Conservation (phyloP, 2,329 filamentous ascomycete species). For the Septoria linicola region DNA sequence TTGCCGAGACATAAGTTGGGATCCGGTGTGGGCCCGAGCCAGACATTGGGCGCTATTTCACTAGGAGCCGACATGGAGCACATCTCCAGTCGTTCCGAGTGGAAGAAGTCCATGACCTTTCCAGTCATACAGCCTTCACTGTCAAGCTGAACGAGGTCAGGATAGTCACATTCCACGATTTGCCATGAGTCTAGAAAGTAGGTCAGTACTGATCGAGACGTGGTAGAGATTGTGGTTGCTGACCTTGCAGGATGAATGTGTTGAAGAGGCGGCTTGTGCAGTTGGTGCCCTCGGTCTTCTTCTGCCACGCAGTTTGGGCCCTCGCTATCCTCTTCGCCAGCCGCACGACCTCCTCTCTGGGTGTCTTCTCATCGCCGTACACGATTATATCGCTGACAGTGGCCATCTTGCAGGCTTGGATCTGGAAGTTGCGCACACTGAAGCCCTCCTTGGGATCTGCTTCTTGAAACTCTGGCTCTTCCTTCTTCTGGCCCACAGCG, state of each 20-base stretch:
- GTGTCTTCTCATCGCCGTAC: slow-evolving; percentile 71
- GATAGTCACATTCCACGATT: slow-evolving; percentile 68
- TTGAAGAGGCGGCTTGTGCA: slow-evolving; percentile 62
- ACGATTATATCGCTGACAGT: slow-evolving; percentile 88
- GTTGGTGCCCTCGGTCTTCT: slow-evolving; percentile 56
- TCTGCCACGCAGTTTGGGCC: slow-evolving; percentile 74
- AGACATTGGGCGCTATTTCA: slow-evolving; percentile 86
- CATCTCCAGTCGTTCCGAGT: slow-evolving; percentile 89
- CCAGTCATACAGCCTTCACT: slow-evolving; percentile 70
- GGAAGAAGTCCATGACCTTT: slow-evolving; percentile 81
- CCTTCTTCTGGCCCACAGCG: slow-evolving; percentile 25
- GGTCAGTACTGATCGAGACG: slow-evolving; percentile 31
- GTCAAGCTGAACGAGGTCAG: slow-evolving; percentile 73
- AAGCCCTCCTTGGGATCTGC: slow-evolving; percentile 87
- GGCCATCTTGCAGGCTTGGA: slow-evolving; percentile 85
- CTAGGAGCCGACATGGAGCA: slow-evolving; percentile 86
- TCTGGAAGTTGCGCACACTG: slow-evolving; percentile 95
- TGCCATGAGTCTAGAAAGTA: slow-evolving; percentile 60
- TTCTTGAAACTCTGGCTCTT: slow-evolving; percentile 68
- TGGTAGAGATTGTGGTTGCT: slow-evolving; percentile 34
- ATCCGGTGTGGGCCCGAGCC: slow-evolving; percentile 83
- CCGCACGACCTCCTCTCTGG: slow-evolving; percentile 64
- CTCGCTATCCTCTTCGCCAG: slow-evolving; percentile 63
- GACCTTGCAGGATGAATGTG: slow-evolving; percentile 72
- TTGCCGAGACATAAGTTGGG: slow-evolving; percentile 48